These are phyloP conservation scores for Rutidosis leptorrhynchoides DNA, from an alignment of 129 eudicot species.

Conservation along the genomic window DNA sequence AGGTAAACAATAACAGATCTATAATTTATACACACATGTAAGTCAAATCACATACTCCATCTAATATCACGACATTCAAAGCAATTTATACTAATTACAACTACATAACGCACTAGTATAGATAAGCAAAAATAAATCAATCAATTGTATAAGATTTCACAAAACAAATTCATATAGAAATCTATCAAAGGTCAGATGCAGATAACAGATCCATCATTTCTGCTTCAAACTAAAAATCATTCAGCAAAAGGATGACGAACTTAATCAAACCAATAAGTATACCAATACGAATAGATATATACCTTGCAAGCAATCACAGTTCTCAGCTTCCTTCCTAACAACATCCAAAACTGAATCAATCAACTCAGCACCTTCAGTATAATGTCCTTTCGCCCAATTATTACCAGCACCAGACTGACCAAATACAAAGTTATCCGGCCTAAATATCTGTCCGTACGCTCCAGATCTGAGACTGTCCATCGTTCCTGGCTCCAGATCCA, in stretches of 20 bases:
- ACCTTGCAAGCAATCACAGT: conserved; percentile 49
- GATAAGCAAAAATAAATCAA: background rate
- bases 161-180: background rate
- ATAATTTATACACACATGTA: background rate
- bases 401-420: conserved; percentile 48
- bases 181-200: background rate
- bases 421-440: conserved; percentile 47
- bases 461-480: conserved; percentile 55
- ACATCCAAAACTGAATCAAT: conserved; percentile 46
- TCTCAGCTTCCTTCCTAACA: conserved; percentile 48
- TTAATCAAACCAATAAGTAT: no score
- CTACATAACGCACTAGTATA: background rate
- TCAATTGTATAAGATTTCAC: background rate
- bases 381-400: conserved; percentile 48
- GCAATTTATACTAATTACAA: background rate
- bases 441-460: conserved; percentile 42
- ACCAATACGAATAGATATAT: background rate
- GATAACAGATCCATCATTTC: background rate
- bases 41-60: background rate
- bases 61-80: background rate
- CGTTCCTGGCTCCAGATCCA: conserved; percentile 61
- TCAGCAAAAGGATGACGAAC: background rate
- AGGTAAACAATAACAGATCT: background rate
- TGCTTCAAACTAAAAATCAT: background rate
- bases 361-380: conserved; percentile 48